These are phyloP conservation scores for Phaseolus lunatus DNA, from an alignment of 306 rosid species.

Conservation along the genomic window DNA sequence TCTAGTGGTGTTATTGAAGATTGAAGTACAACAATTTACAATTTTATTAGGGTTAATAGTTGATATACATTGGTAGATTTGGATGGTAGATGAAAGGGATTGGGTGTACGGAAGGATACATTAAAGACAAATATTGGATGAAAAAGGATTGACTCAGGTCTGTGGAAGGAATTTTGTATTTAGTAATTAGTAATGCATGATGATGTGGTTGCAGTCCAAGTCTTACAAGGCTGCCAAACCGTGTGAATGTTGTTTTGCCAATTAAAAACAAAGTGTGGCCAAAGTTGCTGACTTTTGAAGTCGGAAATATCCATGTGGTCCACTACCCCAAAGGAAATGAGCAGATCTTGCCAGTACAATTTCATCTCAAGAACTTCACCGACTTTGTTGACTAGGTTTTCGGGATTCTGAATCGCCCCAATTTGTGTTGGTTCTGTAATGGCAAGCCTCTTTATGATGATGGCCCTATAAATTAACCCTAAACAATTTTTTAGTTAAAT, in stretches of 20 bases:
- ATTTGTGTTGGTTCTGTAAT: slow-evolving; percentile 13
- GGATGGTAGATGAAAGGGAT: neutral
- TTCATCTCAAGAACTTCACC: slow-evolving; percentile 37
- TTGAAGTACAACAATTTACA: no score
- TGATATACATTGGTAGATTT: neutral
- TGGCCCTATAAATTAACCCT: neutral
- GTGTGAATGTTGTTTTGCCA: slow-evolving; percentile 43
- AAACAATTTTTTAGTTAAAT: neutral
- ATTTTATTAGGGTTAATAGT: neutral
- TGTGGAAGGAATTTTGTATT: slow-evolving; percentile 25
- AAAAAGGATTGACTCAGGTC: slow-evolving; percentile 39
- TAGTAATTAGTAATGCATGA: neutral
- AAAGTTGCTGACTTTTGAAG: slow-evolving; percentile 54
- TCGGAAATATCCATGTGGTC: slow-evolving; percentile 27
- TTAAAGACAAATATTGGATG: slow-evolving; percentile 20
- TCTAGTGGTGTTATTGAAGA: no score
- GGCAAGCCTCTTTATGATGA: neutral
- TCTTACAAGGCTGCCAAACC: slow-evolving; percentile 7
- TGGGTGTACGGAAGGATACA: slow-evolving; percentile 42
- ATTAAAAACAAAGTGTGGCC: slow-evolving; percentile 39
- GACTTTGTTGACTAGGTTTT: slow-evolving; percentile 47
- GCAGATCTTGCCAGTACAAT: slow-evolving; percentile 13
- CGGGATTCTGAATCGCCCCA: slow-evolving; percentile 9
- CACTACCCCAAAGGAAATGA: neutral
- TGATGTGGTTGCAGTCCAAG: slow-evolving; percentile 36